Percentiles rank a stretch among this genome's conserved stretches.
These are phyloP conservation scores for Vitis hybrid DNA, from an alignment of 177 flowering plant genomes.

Conservation along the genomic window DNA sequence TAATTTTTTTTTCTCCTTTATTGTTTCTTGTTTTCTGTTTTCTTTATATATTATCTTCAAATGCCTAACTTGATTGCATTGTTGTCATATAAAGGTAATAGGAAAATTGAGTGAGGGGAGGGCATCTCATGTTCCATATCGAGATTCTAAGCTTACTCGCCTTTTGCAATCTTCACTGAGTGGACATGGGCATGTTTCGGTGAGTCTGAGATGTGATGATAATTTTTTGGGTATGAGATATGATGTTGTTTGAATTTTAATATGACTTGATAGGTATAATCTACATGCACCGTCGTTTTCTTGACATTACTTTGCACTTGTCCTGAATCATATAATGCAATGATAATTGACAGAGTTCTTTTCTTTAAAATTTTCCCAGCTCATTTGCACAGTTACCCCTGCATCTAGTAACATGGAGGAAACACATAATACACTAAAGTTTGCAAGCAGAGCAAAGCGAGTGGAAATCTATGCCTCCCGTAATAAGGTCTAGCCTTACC, in stretches of 20 bases:
- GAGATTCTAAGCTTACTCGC: slow-evolving; percentile 98
- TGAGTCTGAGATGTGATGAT: slow-evolving; percentile 35
- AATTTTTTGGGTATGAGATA: not conserved
- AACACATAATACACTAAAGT: slow-evolving; percentile 96
- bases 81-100: slow-evolving; percentile 64
- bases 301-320: not conserved
- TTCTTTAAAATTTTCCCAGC: slow-evolving; percentile 43
- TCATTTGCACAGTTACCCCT: slow-evolving; percentile 96
- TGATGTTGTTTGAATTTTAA: not conserved
- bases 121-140: slow-evolving; percentile 96
- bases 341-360: not conserved
- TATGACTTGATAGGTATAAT: not conserved
- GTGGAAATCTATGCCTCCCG: slow-evolving; percentile 97
- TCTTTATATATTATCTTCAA: not conserved
- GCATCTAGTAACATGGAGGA: slow-evolving; percentile 98
- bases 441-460: slow-evolving; percentile 95
- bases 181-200: slow-evolving; percentile 99
- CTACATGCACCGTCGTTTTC: no score
- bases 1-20: not conserved
- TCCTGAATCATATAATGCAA: slow-evolving; percentile 1
- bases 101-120: slow-evolving; percentile 97
- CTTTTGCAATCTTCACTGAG: slow-evolving; percentile 94
- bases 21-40: not conserved
- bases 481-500: slow-evolving; percentile 57
- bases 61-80: slow-evolving; percentile 5